Percentiles rank a stretch among this genome's conserved stretches.
Conservation (phyloP, 768 basidiomycete genomes). For the Cubamyces sp. region DNA sequence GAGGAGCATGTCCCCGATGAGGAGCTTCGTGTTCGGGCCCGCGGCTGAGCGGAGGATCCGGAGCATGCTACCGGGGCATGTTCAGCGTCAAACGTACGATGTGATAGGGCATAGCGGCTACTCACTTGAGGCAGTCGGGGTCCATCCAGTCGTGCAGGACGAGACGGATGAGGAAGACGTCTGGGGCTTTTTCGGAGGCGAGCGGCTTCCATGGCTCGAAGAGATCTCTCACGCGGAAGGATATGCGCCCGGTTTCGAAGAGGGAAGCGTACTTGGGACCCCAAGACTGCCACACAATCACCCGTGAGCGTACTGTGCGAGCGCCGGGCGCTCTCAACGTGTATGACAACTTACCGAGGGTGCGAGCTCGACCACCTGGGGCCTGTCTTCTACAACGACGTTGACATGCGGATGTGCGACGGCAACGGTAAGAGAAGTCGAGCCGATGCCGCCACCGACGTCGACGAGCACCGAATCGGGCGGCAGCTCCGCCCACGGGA, state of each 20-base stretch:
- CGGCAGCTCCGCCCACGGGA: conserved; percentile 25
- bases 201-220: conserved; percentile 28
- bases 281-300: conserved; percentile 21
- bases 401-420: conserved; percentile 20
- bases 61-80: conserved; percentile 9
- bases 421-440: conserved; percentile 22
- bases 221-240: conserved; percentile 22
- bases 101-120: background rate
- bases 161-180: conserved; percentile 21
- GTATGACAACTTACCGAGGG: background rate
- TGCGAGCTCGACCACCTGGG: conserved; percentile 42
- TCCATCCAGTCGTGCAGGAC: conserved; percentile 26
- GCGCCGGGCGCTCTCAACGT: conserved; percentile 3
- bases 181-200: conserved; percentile 37
- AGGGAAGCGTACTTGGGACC: conserved; percentile 10
- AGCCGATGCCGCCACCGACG: conserved; percentile 28
- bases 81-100: conserved; percentile 61
- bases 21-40: conserved; percentile 19
- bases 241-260: conserved; percentile 22
- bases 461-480: conserved; percentile 20
- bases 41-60: conserved; percentile 15
- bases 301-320: conserved; percentile 10
- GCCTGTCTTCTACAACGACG: conserved; percentile 26
- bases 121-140: conserved; percentile 13
- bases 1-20: conserved; percentile 22